Evolutionary conservation across 768 basidiomycete genomes (phyloP), one percentile per base, ranked within the genome.

Genomic region (Phlebiopsis flavidoalba): DNA sequence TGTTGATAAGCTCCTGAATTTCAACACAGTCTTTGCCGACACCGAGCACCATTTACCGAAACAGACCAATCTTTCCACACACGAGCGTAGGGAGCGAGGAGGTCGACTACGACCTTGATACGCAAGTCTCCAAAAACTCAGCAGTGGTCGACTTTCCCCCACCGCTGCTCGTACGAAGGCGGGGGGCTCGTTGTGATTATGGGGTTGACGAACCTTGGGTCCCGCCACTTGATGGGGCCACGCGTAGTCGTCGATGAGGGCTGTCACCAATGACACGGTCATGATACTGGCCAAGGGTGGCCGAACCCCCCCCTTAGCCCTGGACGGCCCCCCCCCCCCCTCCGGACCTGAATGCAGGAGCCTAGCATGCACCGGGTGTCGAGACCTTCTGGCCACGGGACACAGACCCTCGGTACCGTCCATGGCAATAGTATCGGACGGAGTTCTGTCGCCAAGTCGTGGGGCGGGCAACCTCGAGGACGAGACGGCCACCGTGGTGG

Each of bases 31-130:
- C 98, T 86, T 99, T 99, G 70, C 97, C 97, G 81, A 99, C 97
- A 90, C 97, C 97, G n/a, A 69, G 97, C 97, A 89, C 97, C 97
- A n/a, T n/a, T n/a, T n/a, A 72, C 97, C 97, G 80, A 99, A 97
- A 70, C n/a, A 99, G 91, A 85, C 97, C 97, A 76, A 99, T 98
- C 80, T 99, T 99, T 79, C 97, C 97, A 82, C 97, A n/a, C 97
- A 88, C 97, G 95, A 69, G 97, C 97, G 74, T 99, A 99, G 61
- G 97, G 97, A 58, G 97, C 97, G 68, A 99, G 90, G 67, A 99
- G 89, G 77, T 99, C 97, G 76, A 99, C n/a, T n/a, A n/a, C 97
- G 73, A 99, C 97, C 83, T 99, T 99, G 85, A 99, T 99, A 80
- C 97, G n/a, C n/a, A 97, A 59, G 97, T 99, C 82, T 99, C 97